These are phyloP conservation scores for Salix viminalis DNA, from an alignment of 345 rosid species.

Conservation along the genomic window DNA sequence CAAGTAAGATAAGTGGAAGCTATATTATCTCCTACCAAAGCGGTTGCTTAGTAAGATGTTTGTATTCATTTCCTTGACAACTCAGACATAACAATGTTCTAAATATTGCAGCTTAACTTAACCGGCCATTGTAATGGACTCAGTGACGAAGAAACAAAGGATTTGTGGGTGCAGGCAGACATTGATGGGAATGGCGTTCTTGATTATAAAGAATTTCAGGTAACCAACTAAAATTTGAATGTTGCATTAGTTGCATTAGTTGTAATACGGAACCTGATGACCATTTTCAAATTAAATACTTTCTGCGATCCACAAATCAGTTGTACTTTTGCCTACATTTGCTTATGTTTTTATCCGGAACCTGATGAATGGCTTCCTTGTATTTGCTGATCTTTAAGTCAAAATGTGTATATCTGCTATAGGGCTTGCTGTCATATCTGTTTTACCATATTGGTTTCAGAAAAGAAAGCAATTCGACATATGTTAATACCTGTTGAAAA, in stretches of 20 bases:
- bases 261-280: no score
- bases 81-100: neutral
- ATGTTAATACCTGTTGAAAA: neutral
- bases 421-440: neutral
- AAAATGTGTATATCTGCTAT: neutral
- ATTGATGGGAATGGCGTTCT: constrained; percentile 64
- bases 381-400: neutral
- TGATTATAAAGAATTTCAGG: constrained; percentile 87
- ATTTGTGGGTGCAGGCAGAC: constrained; percentile 85
- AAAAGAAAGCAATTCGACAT: neutral
- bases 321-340: neutral
- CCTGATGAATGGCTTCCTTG: neutral
- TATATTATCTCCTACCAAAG: neutral
- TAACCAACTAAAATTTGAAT: constrained; percentile 20
- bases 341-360: neutral
- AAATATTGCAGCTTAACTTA: constrained; percentile 56
- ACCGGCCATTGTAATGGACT: constrained; percentile 73
- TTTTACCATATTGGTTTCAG: neutral
- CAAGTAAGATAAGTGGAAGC: constrained; percentile 40
- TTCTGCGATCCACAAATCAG: neutral
- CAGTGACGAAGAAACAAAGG: constrained; percentile 60
- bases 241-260: neutral
- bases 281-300: neutral
- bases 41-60: neutral
- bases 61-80: neutral